These are phyloP conservation scores for Phaeosphaeriaceae sp. DNA, from an alignment of 2,329 filamentous ascomycete genomes.

Conservation along the genomic window DNA sequence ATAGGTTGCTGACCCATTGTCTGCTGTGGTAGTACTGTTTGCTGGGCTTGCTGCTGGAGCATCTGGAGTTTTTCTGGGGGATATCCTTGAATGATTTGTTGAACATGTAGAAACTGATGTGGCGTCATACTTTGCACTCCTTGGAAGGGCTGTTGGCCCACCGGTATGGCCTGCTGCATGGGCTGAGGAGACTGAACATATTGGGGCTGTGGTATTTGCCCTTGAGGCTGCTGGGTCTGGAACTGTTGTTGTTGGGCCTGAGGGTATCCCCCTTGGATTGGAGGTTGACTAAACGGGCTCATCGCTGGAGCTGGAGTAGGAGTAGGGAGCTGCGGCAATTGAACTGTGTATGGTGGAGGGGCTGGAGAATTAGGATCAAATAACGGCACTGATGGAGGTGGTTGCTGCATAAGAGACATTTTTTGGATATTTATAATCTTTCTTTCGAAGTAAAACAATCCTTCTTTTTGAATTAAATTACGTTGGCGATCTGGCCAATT, in stretches of 20 bases:
- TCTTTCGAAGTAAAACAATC: background rate
- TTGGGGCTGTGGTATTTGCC: slow-evolving; percentile 14
- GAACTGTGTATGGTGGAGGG: slow-evolving; percentile 30
- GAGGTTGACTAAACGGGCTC: slow-evolving; percentile 17
- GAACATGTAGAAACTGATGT: slow-evolving; percentile 38
- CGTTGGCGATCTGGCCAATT: too few species aligned
- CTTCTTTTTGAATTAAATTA: background rate
- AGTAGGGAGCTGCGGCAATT: slow-evolving; percentile 23
- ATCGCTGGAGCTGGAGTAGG: slow-evolving; percentile 22
- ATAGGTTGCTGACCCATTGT: slow-evolving; percentile 7
- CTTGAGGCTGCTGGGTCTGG: slow-evolving; percentile 12
- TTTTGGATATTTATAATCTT: background rate
- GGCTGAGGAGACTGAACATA: slow-evolving; percentile 14
- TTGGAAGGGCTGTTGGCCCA: slow-evolving; percentile 24
- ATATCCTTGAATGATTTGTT: slow-evolving; percentile 38
- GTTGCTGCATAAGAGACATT: slow-evolving; percentile 25
- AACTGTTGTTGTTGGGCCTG: slow-evolving; percentile 24
- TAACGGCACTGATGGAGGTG: slow-evolving; percentile 12
- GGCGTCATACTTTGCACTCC: slow-evolving; percentile 31
- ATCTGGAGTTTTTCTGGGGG: slow-evolving; percentile 41
- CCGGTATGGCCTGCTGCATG: slow-evolving; percentile 16
- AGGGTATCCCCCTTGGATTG: slow-evolving; percentile 18
- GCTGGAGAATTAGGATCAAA: slow-evolving; percentile 22
- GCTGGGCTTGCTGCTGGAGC: slow-evolving; percentile 38
- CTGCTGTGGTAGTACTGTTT: slow-evolving; percentile 19